Conservation (phyloP, 495 filamentous ascomycete species). For the Lasiosphaeria hispida region DNA sequence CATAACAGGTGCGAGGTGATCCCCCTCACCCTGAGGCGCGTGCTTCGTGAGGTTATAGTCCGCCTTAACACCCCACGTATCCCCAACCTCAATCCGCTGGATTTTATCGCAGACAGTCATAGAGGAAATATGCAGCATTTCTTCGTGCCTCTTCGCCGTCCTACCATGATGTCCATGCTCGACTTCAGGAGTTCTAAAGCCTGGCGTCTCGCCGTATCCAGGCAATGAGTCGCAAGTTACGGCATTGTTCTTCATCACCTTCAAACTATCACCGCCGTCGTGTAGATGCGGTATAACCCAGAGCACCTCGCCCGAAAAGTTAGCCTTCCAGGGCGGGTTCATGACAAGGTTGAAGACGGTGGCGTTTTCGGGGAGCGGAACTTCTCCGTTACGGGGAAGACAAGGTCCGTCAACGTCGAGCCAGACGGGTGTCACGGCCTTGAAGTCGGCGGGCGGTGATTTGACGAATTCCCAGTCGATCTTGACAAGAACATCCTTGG, state of each 20-base stretch:
- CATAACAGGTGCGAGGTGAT: constrained; percentile 23
- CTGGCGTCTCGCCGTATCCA: constrained; percentile 22
- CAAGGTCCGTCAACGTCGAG: constrained; percentile 29
- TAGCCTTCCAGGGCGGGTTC: constrained; percentile 23
- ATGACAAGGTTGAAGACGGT: constrained; percentile 14
- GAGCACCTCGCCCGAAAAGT: constrained; percentile 15
- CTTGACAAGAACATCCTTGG: constrained; percentile 20
- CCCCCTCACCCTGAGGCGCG: constrained; percentile 13
- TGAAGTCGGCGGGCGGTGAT: constrained; percentile 12
- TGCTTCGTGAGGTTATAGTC: constrained; percentile 27
- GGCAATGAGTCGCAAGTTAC: constrained; percentile 17
- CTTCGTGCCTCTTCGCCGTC: constrained; percentile 1
- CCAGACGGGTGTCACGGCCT: constrained; percentile 22
- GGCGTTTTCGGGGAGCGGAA: constrained; percentile 11
- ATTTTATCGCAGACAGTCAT: constrained; percentile 13
- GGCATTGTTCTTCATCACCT: constrained; percentile 14
- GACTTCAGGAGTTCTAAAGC: constrained; percentile 9
- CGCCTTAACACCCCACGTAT: constrained; percentile 26
- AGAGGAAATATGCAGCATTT: constrained; percentile 15
- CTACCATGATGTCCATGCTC: constrained; percentile 9
- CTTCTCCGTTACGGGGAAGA: constrained; percentile 2
- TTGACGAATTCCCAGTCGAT: constrained; percentile 32
- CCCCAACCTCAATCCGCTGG: constrained; percentile 16
- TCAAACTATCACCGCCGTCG: constrained; percentile 19
- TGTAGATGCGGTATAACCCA: constrained; percentile 15